Evolutionary conservation across 78 protist genomes (phyloP).

Genomic region (Emiliania huxleyi): DNA sequence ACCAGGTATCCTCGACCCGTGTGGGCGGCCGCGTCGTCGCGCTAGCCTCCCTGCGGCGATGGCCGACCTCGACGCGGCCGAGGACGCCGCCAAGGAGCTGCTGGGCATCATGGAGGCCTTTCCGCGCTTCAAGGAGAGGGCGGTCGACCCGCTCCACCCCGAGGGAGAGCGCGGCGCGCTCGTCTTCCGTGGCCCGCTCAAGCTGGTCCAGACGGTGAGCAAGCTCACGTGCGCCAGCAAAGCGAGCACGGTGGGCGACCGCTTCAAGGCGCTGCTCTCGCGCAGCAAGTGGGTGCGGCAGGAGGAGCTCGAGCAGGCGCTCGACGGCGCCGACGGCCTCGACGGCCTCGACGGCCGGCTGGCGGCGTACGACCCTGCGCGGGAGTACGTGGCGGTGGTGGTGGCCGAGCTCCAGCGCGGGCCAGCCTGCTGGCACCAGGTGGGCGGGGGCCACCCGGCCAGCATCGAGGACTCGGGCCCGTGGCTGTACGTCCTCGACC

Average conservation of each 20-base stretch:
- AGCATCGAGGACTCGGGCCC: background rate
- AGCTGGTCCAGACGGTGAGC: background rate
- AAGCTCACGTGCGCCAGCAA: background rate
- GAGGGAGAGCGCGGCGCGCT: background rate
- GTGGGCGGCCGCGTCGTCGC: no score
- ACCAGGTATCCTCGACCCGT: no score
- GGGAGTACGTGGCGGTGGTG: background rate
- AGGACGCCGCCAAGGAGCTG: background rate
- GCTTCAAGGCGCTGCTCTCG: background rate
- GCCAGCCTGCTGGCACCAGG: no score
- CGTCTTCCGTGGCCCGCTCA: background rate
- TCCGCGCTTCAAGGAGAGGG: background rate
- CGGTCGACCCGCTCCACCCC: background rate
- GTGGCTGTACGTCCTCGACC: background rate
- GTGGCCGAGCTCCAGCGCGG: background rate
- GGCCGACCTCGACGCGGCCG: background rate
- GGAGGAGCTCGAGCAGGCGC: background rate
- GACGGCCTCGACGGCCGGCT: background rate
- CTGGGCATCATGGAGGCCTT: background rate
- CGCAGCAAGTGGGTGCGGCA: background rate
- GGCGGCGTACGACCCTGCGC: no score
- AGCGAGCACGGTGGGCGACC: background rate
- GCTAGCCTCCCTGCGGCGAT: no score
- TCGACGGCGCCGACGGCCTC: no score
- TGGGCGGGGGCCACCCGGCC: no score